A percentile compares a stretch with the other conserved stretches of the same genome.
Evolutionary conservation across 768 basidiomycete species (phyloP).

Genomic region (Omphalotus guepiniiformis): DNA sequence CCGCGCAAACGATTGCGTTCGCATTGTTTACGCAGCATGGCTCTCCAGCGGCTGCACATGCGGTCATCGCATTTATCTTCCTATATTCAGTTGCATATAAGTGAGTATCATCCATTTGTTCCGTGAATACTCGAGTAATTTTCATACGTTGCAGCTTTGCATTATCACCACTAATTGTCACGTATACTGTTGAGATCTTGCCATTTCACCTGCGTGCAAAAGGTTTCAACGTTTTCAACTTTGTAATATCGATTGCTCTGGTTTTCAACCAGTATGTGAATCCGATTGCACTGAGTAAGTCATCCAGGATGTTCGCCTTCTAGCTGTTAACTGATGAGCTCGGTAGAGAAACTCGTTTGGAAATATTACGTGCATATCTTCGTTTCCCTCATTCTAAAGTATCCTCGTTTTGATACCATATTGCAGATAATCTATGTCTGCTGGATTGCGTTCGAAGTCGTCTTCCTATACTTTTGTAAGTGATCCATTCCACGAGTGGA

Average conservation of each 20-base stretch:
- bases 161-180: constrained; percentile 53
- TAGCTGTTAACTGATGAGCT: not conserved
- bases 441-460: constrained; percentile 40
- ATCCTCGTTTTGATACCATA: not conserved
- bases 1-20: constrained; percentile 43
- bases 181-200: constrained; percentile 61
- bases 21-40: constrained; percentile 31
- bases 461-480: constrained; percentile 38
- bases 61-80: constrained; percentile 57
- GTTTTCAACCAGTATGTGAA: constrained; percentile 60
- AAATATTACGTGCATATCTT: constrained; percentile 43
- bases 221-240: constrained; percentile 51
- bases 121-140: not conserved
- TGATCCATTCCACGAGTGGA: not conserved
- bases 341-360: constrained; percentile 6
- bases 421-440: constrained; percentile 40
- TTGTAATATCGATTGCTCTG: constrained; percentile 45
- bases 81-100: constrained; percentile 54
- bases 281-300: constrained; percentile 45
- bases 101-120: not conserved
- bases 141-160: constrained; percentile 31
- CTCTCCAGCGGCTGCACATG: constrained; percentile 32
- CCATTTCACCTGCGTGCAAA: constrained; percentile 60
- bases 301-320: constrained; percentile 1
- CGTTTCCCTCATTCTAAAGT: not conserved